phyloP scores from a whole-genome alignment of 352 stramenopile genomes.

The Phytophthora aleatoria region DNA sequence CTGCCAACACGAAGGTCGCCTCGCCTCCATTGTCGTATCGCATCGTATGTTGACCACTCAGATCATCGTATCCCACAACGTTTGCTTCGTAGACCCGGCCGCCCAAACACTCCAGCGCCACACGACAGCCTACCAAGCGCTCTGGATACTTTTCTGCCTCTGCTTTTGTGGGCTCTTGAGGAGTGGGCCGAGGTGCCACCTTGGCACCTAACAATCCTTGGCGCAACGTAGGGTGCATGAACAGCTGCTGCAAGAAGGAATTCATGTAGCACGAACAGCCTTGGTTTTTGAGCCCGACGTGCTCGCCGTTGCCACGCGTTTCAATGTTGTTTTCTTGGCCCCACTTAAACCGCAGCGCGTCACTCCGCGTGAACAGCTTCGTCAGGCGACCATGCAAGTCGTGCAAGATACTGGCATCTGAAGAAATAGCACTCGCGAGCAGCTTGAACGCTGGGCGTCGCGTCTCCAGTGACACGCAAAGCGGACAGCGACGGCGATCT shows the following conservation, averaged over 20 bases:
- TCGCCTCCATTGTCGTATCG: conserved; percentile 91
- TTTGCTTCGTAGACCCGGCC: conserved; percentile 93
- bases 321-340: conserved; percentile 86
- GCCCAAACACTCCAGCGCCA: conserved; percentile 94
- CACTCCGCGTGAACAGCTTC: conserved; percentile 65
- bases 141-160: conserved; percentile 88
- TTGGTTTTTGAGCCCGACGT: conserved; percentile 98
- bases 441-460: conserved; percentile 82
- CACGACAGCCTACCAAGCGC: conserved; percentile 70
- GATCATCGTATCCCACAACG: conserved; percentile 89
- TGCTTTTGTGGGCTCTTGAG: conserved; percentile 82
- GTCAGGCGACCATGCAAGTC: conserved; percentile 61
- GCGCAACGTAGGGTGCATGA: conserved; percentile 85
- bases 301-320: conserved; percentile 77
- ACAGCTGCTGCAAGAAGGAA: conserved; percentile 98
- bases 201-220: conserved; percentile 80
- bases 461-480: conserved; percentile 82
- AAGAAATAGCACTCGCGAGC: conserved; percentile 78
- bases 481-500: conserved; percentile 62
- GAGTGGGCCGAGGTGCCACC: conserved; percentile 55
- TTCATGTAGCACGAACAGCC: conserved; percentile 99
- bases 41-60: conserved; percentile 77
- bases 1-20: conserved; percentile 86
- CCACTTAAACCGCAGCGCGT: conserved; percentile 75
- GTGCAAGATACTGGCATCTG: conserved; percentile 62